phyloP scores from a whole-genome alignment of 208 protist genomes.

The Crithidia mellificae region DNA sequence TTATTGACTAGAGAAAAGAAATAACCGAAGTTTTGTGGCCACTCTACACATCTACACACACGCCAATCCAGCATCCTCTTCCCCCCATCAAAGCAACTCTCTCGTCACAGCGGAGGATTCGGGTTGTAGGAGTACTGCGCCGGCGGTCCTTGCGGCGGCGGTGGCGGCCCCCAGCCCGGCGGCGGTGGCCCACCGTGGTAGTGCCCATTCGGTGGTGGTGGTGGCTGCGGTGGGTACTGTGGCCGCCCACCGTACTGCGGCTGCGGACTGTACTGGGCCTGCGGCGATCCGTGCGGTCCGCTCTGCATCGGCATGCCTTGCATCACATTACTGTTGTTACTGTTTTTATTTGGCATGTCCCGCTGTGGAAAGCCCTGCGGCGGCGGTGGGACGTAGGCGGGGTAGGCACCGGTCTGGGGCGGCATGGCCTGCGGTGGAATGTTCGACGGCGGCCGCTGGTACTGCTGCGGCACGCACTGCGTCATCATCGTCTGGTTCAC shows the following conservation, averaged over 20 bases:
- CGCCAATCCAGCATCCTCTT: too few species aligned
- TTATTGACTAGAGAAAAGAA: too few species aligned
- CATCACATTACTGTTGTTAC: slow-evolving; percentile 4
- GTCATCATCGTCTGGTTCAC: slow-evolving; percentile 59
- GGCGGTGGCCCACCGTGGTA: slow-evolving; percentile 16
- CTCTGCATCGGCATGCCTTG: slow-evolving; percentile 11
- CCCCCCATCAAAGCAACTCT: too few species aligned
- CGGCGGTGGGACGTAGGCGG: slow-evolving; percentile 20
- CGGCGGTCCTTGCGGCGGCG: background rate
- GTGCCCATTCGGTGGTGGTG: slow-evolving; percentile 2
- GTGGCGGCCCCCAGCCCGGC: slow-evolving; percentile 2
- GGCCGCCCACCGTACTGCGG: slow-evolving; percentile 19
- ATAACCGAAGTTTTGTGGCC: too few species aligned
- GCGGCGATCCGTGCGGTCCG: slow-evolving; percentile 3
- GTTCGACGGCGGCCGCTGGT: slow-evolving; percentile 35
- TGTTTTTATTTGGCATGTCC: background rate
- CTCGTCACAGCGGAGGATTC: background rate
- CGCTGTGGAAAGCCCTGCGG: slow-evolving; percentile 19
- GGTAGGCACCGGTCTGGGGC: slow-evolving; percentile 13
- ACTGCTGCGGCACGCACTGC: slow-evolving; percentile 67
- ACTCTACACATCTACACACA: slow-evolving; percentile 8
- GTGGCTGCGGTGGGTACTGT: slow-evolving; percentile 10
- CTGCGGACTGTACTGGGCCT: slow-evolving; percentile 20
- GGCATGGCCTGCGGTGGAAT: slow-evolving; percentile 31
- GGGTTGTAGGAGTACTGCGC: slow-evolving; percentile 26